Base-by-base conservation (phyloP, 2,329 filamentous ascomycete genomes). In the Cordyceps javanica region DNA sequence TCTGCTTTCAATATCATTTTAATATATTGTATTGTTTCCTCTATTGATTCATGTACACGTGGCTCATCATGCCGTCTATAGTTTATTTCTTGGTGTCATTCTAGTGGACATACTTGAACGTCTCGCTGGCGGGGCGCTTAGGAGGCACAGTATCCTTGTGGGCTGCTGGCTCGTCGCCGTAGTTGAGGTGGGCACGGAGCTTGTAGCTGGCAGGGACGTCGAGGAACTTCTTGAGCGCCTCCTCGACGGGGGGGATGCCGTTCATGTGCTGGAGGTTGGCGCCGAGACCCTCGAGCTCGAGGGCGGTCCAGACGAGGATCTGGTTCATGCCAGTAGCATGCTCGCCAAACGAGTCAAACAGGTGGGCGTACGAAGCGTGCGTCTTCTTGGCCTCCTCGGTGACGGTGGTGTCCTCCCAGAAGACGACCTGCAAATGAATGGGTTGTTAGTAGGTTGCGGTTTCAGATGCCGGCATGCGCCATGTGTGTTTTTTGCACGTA, bases 191-290 rank as follows among this genome's bases (percentile, higher is more conserved):
- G 25, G 89, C 87, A 68, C 87, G 83, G 62, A 96, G 81, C 68
- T 82, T 83, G 91, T 91, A 96, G 65, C 83, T 76, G 61, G 74
- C 77, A 45, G 80, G 75, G 55, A 91, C 87, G 75, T 86, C 83
- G 63, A 80, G 78, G 74, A 96, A 88, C 55, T 57, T 57, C 45
- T 57, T 57, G 45, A 57, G 25, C 7, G 55, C 55, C 36, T 57
- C 55, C 46, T 57, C 55, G 16, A 57, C 55, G 6, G 55, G 36
- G 65, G 95, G 83, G 59, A 96, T 73, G 21, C 91, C 91, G 82
- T 91, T 94, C 80, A 96, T 96, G 78, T 96, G 91, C 80, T 96
- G 91, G 55, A 96, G 81, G 80, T 92, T 96, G 70, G 87, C 89
- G 63, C 91, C 91, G 58, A 95, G 82, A 30, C 91, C 91, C 70